These are phyloP conservation scores for Botrytis hyacinthi DNA, from an alignment of 2,329 filamentous ascomycete species.

Conservation along the genomic window DNA sequence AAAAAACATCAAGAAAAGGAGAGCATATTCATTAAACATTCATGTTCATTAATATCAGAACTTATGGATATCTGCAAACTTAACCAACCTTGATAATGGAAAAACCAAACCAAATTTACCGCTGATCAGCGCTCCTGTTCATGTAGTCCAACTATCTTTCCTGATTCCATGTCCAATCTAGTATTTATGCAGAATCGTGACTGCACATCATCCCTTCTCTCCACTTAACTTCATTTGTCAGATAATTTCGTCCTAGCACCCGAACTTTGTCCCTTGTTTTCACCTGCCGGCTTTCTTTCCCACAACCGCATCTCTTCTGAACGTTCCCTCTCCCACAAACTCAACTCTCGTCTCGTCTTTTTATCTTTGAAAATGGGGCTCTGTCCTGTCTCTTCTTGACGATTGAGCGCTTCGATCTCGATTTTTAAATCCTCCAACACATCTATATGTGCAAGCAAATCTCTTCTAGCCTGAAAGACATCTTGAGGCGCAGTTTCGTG, in stretches of 20 bases:
- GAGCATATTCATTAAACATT: not conserved
- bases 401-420: not conserved
- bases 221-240: not conserved
- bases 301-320: constrained; percentile 6
- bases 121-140: not conserved
- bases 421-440: not conserved
- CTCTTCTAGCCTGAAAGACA: not conserved
- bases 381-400: not conserved
- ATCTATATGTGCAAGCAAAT: not conserved
- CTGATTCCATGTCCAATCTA: not conserved
- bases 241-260: not conserved
- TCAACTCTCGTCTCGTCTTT: constrained; percentile 4
- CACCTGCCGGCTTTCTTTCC: not conserved
- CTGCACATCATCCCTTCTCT: not conserved
- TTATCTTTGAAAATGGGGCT: constrained; percentile 7
- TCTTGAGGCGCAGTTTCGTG: not conserved
- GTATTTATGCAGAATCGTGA: not conserved
- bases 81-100: not conserved
- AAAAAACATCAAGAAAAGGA: not conserved
- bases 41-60: not conserved
- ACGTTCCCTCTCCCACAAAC: not conserved
- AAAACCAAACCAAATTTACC: not conserved
- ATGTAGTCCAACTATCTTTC: not conserved
- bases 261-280: not conserved
- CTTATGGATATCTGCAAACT: not conserved